phyloP scores from a whole-genome alignment of 2,329 filamentous ascomycete genomes.

The Xylaria digitata region DNA sequence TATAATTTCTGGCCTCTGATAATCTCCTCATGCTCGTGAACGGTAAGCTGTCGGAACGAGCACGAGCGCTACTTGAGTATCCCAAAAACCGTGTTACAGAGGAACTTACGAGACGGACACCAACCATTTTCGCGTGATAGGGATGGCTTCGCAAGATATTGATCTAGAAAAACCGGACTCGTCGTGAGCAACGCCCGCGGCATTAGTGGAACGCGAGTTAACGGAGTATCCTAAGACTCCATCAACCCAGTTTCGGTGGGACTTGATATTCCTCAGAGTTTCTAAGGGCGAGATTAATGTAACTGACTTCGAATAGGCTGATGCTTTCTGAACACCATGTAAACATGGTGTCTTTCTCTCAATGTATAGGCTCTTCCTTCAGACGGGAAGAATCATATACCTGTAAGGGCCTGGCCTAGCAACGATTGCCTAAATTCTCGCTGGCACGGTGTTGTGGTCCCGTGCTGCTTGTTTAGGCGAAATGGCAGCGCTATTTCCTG shows the following conservation, averaged over 20 bases:
- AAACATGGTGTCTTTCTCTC: constrained; percentile 50
- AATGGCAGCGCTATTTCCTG: constrained; percentile 56
- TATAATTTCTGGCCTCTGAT: background rate
- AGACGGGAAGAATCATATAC: constrained; percentile 53
- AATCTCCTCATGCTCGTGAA: too few relatives aligned
- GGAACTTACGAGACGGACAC: background rate
- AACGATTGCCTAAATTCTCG: constrained; percentile 51
- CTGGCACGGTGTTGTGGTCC: constrained; percentile 53
- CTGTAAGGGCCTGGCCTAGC: constrained; percentile 53
- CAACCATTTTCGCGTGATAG: background rate
- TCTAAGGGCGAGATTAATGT: background rate
- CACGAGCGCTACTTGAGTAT: background rate
- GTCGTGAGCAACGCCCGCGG: constrained; percentile 5
- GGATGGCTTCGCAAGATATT: constrained; percentile 10
- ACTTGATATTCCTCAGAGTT: background rate
- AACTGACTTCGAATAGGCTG: constrained; percentile 10
- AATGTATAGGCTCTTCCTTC: constrained; percentile 52
- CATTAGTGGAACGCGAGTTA: background rate
- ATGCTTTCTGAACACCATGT: constrained; percentile 23
- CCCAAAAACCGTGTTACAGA: background rate
- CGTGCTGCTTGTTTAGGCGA: constrained; percentile 52
- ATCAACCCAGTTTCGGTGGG: constrained; percentile 24
- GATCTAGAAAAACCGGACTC: constrained; percentile 14
- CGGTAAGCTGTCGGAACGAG: too few relatives aligned
- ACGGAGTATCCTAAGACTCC: constrained; percentile 15